Base-by-base conservation (phyloP, 192 early-diverging fungal genomes). In the Entomortierella beljakovae region DNA sequence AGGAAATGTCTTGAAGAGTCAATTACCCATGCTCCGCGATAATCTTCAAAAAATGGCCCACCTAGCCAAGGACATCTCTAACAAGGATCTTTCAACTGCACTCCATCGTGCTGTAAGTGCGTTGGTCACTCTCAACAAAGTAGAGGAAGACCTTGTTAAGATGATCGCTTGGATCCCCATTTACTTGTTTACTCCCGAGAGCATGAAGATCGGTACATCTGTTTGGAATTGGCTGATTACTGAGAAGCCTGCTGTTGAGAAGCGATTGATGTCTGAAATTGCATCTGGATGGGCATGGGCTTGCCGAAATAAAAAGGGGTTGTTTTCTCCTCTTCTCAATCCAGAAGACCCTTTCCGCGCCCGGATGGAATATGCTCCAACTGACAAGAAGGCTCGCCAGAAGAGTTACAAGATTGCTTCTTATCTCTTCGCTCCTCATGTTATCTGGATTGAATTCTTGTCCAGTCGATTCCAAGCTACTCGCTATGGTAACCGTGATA, bases 201-300 rank as follows among this genome's bases (percentile, higher is more conserved):
- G 91, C 35, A 85, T 99, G 86, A 92, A 94, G 59, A 88, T 94
- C 37, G 90, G 91, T n/a, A 87, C 91, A 1, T 86, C 91, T 6
- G 90, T 94, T n/a, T 99, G 96, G 96, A 95, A 89, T 42, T 94
- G 91, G 90, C 80, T 99, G 40, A 88, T 98, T 51, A 89, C 90
- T 16, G 88, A 94, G 52, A 88, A 90, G 38, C 87, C 93, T 23
- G 88, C 88, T 2, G 71, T 91, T 18, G 93, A 93, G 61, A 87
- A 89, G 4, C 83, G 92, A 28, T 85, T 98, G 48, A 92, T 99
- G 89, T 87, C 89, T 10, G 92, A 98, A 60, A 88, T 99, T 60
- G 84, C 93, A 6, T 80, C 88, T 18, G 89, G 90, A 10, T 99
- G 98, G 98, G 89, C 89, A 48, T 93, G 90, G 85, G 88, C 91